These are phyloP conservation scores for Coemansia erecta DNA, from an alignment of 192 early-diverging fungal species.

Conservation along the genomic window DNA sequence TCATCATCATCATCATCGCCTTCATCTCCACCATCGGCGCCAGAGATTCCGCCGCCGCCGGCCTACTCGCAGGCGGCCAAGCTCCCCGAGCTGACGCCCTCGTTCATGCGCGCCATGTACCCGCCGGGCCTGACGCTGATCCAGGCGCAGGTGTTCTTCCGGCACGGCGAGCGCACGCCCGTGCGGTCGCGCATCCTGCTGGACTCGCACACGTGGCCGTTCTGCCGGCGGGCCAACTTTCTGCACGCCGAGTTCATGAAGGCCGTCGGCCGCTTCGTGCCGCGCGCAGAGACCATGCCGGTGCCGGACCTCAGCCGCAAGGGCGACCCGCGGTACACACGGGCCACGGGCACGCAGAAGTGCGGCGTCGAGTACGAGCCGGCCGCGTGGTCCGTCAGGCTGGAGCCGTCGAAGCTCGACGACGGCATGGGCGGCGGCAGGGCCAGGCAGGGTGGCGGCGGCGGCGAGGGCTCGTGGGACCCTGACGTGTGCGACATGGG, in stretches of 20 bases:
- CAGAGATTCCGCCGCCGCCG: neutral
- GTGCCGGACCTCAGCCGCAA: constrained; percentile 11
- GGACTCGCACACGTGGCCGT: constrained; percentile 12
- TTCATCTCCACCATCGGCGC: neutral
- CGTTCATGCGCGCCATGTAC: constrained; percentile 25
- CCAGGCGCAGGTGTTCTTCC: constrained; percentile 45
- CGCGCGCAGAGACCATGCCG: constrained; percentile 25
- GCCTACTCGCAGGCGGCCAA: constrained; percentile 25
- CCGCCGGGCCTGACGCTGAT: constrained; percentile 30
- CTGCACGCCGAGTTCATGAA: constrained; percentile 40
- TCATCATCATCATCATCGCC: too few relatives aligned
- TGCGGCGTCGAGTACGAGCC: constrained; percentile 34
- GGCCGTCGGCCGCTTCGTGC: constrained; percentile 27
- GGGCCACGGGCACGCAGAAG: constrained; percentile 18
- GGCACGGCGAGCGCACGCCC: constrained; percentile 45
- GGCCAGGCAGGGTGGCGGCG: neutral
- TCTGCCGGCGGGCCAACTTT: constrained; percentile 30
- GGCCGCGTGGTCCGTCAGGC: constrained; percentile 28
- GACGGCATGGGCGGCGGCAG: neutral
- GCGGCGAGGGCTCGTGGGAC: constrained; percentile 14
- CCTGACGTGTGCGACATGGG: constrained; percentile 40
- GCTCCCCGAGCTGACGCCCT: constrained; percentile 22
- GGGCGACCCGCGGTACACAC: constrained; percentile 15
- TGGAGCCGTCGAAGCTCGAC: constrained; percentile 3
- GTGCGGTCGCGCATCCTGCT: constrained; percentile 10